These are phyloP conservation scores for Pseudevernia furfuracea DNA, from an alignment of 495 filamentous ascomycete species.

Conservation along the genomic window DNA sequence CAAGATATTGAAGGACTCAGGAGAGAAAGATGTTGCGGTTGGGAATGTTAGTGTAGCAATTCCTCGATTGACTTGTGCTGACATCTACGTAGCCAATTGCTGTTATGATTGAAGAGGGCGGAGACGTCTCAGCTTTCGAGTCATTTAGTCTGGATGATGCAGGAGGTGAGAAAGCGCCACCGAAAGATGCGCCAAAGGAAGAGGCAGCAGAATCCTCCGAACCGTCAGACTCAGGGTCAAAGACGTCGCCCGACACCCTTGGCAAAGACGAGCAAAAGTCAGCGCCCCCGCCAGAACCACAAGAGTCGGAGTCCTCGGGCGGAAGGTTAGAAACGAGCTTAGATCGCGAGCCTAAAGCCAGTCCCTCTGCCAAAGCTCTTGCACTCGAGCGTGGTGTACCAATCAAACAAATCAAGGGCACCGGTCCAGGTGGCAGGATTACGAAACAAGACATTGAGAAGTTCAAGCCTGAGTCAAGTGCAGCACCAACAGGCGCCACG, in stretches of 20 bases:
- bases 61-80: constrained; percentile 27
- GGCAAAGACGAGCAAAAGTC: constrained; percentile 30
- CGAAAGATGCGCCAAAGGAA: constrained; percentile 51
- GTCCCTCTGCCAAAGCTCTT: constrained; percentile 67
- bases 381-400: constrained; percentile 81
- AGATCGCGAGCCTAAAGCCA: constrained; percentile 66
- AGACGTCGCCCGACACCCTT: constrained; percentile 50
- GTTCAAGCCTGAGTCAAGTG: constrained; percentile 46
- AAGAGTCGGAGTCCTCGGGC: constrained; percentile 66
- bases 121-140: constrained; percentile 78
- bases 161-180: constrained; percentile 66
- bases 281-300: constrained; percentile 49
- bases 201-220: constrained; percentile 54
- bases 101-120: constrained; percentile 83
- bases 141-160: constrained; percentile 84
- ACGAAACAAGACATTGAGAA: constrained; percentile 93
- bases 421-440: constrained; percentile 76
- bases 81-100: constrained; percentile 72
- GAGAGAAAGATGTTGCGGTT: constrained; percentile 91
- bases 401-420: constrained; percentile 75
- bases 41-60: constrained; percentile 66
- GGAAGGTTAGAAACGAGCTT: constrained; percentile 76
- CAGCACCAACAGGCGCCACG: constrained; percentile 40
- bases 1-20: constrained; percentile 87
- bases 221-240: constrained; percentile 45